phyloP scores from a whole-genome alignment of 2,329 filamentous ascomycete species.

The Ilyonectria mors-panacis region DNA sequence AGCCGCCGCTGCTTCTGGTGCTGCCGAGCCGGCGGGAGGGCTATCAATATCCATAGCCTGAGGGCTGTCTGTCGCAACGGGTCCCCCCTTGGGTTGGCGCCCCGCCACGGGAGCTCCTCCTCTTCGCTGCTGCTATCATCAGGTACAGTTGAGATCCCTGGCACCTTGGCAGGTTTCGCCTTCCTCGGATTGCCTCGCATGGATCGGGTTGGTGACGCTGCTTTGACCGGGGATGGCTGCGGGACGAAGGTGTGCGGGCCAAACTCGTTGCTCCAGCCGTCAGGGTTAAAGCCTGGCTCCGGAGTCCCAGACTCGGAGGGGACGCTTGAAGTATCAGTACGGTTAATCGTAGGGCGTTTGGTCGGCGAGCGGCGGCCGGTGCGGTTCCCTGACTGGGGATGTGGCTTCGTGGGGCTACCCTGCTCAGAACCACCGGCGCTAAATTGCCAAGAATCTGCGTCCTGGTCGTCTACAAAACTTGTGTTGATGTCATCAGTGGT shows the following conservation, averaged over 20 bases:
- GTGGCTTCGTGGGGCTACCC: constrained; percentile 45
- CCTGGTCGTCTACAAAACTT: constrained; percentile 68
- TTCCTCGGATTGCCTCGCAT: constrained; percentile 69
- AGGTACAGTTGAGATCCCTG: constrained; percentile 62
- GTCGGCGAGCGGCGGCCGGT: constrained; percentile 58
- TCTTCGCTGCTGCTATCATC: constrained; percentile 65
- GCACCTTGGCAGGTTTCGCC: constrained; percentile 69
- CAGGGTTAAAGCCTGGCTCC: constrained; percentile 62
- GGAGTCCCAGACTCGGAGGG: constrained; percentile 41
- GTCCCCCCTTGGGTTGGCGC: constrained; percentile 51
- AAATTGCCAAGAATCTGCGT: constrained; percentile 64
- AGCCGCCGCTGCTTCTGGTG: not conserved
- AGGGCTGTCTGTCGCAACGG: constrained; percentile 60
- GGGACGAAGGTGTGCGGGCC: constrained; percentile 69
- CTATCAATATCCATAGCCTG: constrained; percentile 78
- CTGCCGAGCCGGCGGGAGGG: constrained; percentile 55
- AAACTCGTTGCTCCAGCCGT: constrained; percentile 69
- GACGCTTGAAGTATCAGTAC: constrained; percentile 41
- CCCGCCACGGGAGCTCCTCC: constrained; percentile 53
- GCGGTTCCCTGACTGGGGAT: constrained; percentile 59
- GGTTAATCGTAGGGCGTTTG: constrained; percentile 46
- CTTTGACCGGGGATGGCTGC: constrained; percentile 55
- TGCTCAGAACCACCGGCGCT: constrained; percentile 62
- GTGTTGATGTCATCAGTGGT: constrained; percentile 75
- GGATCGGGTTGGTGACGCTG: constrained; percentile 62